These are phyloP conservation scores for Alisma plantagoaquatica DNA, from an alignment of 106 monocot genomes.

Conservation along the genomic window DNA sequence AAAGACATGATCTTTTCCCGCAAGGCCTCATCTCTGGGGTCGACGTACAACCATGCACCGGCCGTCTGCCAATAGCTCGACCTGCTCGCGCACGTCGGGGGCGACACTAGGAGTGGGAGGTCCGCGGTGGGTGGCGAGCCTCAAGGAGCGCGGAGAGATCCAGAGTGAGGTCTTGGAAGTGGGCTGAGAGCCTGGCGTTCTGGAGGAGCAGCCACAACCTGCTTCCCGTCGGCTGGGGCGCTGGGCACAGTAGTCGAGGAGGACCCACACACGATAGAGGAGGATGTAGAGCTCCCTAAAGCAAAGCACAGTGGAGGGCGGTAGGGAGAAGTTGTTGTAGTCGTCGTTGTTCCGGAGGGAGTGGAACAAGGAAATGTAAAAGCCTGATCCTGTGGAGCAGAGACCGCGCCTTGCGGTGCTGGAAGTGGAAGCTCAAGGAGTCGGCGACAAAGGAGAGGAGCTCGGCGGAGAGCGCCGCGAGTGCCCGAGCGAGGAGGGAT, in stretches of 20 bases:
- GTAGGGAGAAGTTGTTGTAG: neutral
- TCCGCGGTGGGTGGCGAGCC: constrained; percentile 32
- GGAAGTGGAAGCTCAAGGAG: constrained; percentile 14
- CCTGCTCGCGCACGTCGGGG: constrained; percentile 42
- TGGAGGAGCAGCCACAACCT: constrained; percentile 58
- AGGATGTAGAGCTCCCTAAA: constrained; percentile 80
- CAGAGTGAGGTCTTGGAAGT: constrained; percentile 60
- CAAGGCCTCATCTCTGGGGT: constrained; percentile 38
- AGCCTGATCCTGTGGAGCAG: constrained; percentile 32
- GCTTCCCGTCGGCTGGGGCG: too few relatives aligned
- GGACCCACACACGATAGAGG: constrained; percentile 38
- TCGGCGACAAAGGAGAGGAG: constrained; percentile 17
- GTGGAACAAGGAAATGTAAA: constrained; percentile 39
- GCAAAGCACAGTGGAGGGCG: constrained; percentile 32
- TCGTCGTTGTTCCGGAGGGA: constrained; percentile 11
- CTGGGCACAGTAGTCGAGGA: constrained; percentile 64
- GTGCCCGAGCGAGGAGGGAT: constrained; percentile 29
- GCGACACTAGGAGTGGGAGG: too few relatives aligned
- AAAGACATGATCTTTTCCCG: constrained; percentile 39
- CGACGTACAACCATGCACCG: constrained; percentile 22
- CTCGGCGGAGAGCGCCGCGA: constrained; percentile 21
- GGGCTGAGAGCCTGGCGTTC: constrained; percentile 39
- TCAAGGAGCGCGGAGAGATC: constrained; percentile 78
- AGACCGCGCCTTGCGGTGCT: constrained; percentile 35
- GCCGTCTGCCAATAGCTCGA: constrained; percentile 42